Conservation (phyloP, 228 moss, liverwort and hornwort species). For the Sphagnum magellanicum region DNA sequence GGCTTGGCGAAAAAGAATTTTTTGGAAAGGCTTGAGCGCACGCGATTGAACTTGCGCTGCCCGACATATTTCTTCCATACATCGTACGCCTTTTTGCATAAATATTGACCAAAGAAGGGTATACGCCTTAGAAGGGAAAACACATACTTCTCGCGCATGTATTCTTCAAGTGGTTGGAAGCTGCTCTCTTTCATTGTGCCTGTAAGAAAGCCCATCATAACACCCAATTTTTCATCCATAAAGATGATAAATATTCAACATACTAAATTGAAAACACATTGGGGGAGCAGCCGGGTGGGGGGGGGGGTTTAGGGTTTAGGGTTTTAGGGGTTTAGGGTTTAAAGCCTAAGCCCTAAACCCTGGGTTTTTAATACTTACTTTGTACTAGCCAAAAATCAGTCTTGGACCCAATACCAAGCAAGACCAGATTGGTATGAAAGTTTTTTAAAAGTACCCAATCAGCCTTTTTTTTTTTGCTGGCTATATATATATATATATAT, state of each 20-base stretch:
- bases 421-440: too few species aligned
- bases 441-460: too few species aligned
- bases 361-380: too few species aligned
- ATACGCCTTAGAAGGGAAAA: conserved; percentile 46
- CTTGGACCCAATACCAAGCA: too few species aligned
- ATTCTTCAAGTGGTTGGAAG: conserved; percentile 77
- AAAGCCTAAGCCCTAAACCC: too few species aligned
- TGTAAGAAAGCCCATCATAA: neutral
- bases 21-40: conserved; percentile 48
- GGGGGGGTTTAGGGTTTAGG: neutral
- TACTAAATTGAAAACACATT: neutral
- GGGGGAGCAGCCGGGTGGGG: too few species aligned
- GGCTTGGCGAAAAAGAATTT: conserved; percentile 75
- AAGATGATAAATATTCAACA: neutral
- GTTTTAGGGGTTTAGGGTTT: too few species aligned
- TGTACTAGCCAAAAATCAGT: too few species aligned
- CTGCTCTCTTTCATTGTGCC: conserved; percentile 46
- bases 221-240: too few species aligned
- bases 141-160: conserved; percentile 70
- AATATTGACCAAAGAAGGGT: conserved; percentile 63
- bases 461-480: too few species aligned
- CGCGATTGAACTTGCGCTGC: conserved; percentile 59
- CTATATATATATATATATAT: too few species aligned
- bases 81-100: conserved; percentile 64
- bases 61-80: conserved; percentile 84